Percentiles rank a stretch among this genome's conserved stretches.
Conservation (phyloP, 305 asterid species). For the Solanum aculeatissimum region DNA sequence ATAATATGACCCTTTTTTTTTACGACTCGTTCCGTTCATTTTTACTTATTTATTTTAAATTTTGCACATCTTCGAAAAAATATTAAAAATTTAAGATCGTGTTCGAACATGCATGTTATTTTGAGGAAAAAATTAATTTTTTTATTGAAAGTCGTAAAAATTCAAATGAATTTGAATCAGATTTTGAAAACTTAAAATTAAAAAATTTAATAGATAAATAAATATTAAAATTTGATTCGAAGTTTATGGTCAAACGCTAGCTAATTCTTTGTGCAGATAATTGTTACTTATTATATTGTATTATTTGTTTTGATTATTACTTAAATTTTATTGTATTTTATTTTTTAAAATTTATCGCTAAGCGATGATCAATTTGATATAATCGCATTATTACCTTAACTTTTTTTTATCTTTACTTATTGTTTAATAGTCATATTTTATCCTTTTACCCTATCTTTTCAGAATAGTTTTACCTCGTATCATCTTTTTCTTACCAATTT, state of each 20-base stretch:
- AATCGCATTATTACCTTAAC: accelerated
- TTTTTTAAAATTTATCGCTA: not conserved
- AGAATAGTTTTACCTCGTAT: not conserved
- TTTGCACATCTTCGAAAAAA: not conserved
- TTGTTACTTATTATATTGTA: not conserved
- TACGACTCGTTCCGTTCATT: accelerated
- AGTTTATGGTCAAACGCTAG: not conserved
- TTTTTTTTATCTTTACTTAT: not conserved
- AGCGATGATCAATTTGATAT: not conserved
- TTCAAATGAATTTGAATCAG: not conserved
- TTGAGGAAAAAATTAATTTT: not conserved
- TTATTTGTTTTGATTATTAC: not conserved
- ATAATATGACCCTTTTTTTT: not conserved
- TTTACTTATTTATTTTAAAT: not conserved
- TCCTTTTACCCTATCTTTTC: too few relatives aligned
- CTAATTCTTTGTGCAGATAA: not conserved
- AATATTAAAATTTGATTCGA: not conserved
- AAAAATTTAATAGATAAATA: not conserved
- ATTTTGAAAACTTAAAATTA: not conserved
- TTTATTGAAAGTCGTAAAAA: not conserved
- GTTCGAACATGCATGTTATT: not conserved
- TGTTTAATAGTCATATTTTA: too few relatives aligned
- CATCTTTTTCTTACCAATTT: not conserved
- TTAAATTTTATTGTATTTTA: not conserved
- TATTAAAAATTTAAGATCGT: not conserved